Conservation (phyloP, 192 early-diverging fungal genomes). For the Umbelopsis sp. region DNA sequence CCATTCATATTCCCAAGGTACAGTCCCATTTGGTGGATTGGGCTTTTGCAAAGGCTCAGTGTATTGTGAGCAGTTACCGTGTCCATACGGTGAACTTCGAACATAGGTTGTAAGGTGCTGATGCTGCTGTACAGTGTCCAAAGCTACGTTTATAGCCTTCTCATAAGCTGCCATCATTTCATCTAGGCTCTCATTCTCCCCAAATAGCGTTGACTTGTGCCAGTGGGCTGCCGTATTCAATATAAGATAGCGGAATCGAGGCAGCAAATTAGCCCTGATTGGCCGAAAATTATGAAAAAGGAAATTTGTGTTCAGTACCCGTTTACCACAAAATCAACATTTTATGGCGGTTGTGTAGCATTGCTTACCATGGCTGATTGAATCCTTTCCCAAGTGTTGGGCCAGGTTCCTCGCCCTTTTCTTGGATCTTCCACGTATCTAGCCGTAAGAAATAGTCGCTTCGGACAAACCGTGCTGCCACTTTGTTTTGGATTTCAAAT, state of each 20-base stretch:
- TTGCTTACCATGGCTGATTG: constrained; percentile 33
- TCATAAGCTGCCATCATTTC: constrained; percentile 33
- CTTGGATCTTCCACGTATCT: constrained; percentile 34
- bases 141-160: constrained; percentile 20
- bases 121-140: constrained; percentile 26
- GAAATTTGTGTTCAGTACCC: background rate
- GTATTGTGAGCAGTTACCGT: constrained; percentile 38
- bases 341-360: background rate
- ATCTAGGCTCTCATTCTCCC: constrained; percentile 18
- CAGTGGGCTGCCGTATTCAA: constrained; percentile 44
- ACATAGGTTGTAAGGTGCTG: constrained; percentile 36
- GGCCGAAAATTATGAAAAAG: background rate
- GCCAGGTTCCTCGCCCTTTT: constrained; percentile 27
- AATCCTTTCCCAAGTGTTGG: constrained; percentile 27
- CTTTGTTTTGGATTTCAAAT: background rate
- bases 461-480: constrained; percentile 26
- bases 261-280: constrained; percentile 32
- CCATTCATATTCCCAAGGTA: constrained; percentile 41
- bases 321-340: background rate
- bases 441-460: constrained; percentile 34
- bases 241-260: constrained; percentile 35
- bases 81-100: constrained; percentile 38
- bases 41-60: constrained; percentile 24
- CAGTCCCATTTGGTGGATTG: constrained; percentile 25
- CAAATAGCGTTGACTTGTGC: constrained; percentile 31